These are phyloP conservation scores for Paxillus ammoniavirescens DNA, from an alignment of 768 basidiomycete species.

Conservation along the genomic window DNA sequence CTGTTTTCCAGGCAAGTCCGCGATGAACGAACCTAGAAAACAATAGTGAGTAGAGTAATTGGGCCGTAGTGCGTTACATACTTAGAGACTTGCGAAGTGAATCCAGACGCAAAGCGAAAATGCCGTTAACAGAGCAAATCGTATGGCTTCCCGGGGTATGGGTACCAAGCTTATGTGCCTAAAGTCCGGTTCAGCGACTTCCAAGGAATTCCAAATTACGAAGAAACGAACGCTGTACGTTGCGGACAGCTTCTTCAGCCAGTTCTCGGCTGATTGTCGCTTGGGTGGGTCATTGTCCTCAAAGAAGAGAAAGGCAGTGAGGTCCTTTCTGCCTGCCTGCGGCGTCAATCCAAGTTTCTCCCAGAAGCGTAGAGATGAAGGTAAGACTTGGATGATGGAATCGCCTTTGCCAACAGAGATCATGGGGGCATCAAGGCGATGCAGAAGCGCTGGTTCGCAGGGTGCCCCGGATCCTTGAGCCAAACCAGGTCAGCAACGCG, in stretches of 20 bases:
- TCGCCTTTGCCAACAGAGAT: constrained; percentile 68
- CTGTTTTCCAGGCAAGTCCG: constrained; percentile 37
- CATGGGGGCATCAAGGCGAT: constrained; percentile 50
- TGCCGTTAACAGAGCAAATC: constrained; percentile 49
- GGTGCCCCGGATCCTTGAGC: background rate
- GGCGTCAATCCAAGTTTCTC: constrained; percentile 79
- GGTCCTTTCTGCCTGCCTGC: constrained; percentile 66
- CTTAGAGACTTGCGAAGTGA: constrained; percentile 68
- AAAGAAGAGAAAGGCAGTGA: constrained; percentile 65
- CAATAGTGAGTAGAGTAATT: background rate
- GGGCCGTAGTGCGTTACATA: constrained; percentile 25
- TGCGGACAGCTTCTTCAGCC: constrained; percentile 54
- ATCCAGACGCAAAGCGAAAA: constrained; percentile 65
- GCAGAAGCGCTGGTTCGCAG: constrained; percentile 17
- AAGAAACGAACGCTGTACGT: constrained; percentile 55
- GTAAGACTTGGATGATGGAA: constrained; percentile 63
- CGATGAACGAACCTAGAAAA: constrained; percentile 47
- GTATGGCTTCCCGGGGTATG: constrained; percentile 52
- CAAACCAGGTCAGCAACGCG: background rate
- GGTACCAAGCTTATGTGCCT: constrained; percentile 64
- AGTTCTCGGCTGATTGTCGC: constrained; percentile 47
- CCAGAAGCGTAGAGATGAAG: constrained; percentile 80
- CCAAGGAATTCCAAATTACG: background rate
- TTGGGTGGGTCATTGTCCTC: constrained; percentile 57
- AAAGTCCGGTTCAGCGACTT: constrained; percentile 10